phyloP scores from a whole-genome alignment of 371 early-diverging fungal species.

The Batkoa obscura region DNA sequence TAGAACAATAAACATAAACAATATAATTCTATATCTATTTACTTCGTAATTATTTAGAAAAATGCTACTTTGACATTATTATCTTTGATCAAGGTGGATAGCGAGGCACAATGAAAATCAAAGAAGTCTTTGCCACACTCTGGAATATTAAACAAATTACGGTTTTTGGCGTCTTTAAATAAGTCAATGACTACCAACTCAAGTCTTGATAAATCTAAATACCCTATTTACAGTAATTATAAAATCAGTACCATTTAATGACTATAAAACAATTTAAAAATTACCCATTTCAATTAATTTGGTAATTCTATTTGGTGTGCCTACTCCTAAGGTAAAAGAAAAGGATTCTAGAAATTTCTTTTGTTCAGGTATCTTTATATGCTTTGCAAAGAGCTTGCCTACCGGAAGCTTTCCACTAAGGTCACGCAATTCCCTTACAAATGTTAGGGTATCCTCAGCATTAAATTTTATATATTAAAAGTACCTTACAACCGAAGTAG shows the following conservation, averaged over 20 bases:
- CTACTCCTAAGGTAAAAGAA: slow-evolving; percentile 48
- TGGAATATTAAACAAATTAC: slow-evolving; percentile 51
- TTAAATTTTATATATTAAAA: not conserved
- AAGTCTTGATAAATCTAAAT: slow-evolving; percentile 34
- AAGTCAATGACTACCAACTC: slow-evolving; percentile 52
- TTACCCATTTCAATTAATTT: slow-evolving; percentile 39
- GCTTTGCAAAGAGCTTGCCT: slow-evolving; percentile 70
- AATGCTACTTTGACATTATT: not conserved
- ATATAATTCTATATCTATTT: no score
- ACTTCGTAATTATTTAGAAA: not conserved
- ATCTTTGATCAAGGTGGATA: not conserved
- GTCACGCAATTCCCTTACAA: not conserved
- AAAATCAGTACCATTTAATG: not conserved
- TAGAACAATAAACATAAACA: no score
- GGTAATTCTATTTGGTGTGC: slow-evolving; percentile 62
- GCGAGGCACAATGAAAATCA: not conserved
- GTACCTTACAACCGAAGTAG: not conserved
- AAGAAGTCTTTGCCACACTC: slow-evolving; percentile 50
- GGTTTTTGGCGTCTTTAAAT: slow-evolving; percentile 49
- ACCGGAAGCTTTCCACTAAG: slow-evolving; percentile 18
- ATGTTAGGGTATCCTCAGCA: not conserved
- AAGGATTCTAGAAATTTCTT: slow-evolving; percentile 28
- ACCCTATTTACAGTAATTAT: slow-evolving; percentile 10
- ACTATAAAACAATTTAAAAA: not conserved
- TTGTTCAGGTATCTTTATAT: slow-evolving; percentile 64